Base-by-base conservation (phyloP, 768 basidiomycete genomes). In the Lactifluus volemus region DNA sequence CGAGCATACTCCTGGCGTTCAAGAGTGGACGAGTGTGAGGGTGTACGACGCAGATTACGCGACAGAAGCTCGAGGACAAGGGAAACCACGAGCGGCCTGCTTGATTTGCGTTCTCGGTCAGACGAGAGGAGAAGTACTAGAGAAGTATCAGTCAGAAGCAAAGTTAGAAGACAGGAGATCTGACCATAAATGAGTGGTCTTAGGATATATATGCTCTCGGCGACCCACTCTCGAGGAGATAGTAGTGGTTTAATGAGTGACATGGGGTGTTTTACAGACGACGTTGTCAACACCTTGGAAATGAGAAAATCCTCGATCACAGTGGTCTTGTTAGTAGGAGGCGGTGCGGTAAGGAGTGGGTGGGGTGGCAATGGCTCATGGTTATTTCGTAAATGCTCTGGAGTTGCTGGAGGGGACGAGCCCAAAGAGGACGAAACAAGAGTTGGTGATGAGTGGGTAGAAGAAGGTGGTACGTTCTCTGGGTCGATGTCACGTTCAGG, bases 401-500 rank as follows among this genome's bases (percentile, higher is more conserved):
- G 89, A 36, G 88, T 86, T 21, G 78, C 72, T 14, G 84, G 77
- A 8, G 79, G 77, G 4, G 86, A 86, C 19, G 77, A 74, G 0
- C 77, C 74, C 14, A 80, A 79, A 9, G 84, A 81, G 7, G 85
- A 81, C 4, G 84, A 78, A 32, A 76, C 82, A 48, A 84, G 75
- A 5, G 84, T 84, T 19, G 85, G 84, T 17, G 87, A 82, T 8
- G 81, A 81, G 32, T 77, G 70, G 42, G 76, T 75, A 10, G 80
- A 70, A 14, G 85, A 80, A 5, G 63, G 52, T 5, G 58, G 53
- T 8, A 92, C 69, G 49, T 79, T 77, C 5, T 87, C 77, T 4
- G 89, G 87, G 71, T 95, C 94, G 63, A 92, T 80, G 66, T 94
- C 92, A 54, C 94, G 84, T 72, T 92, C 89, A 14, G 94, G 92